Base-by-base conservation (phyloP, 495 filamentous ascomycete species). In the Hypoxylon trugodes region DNA sequence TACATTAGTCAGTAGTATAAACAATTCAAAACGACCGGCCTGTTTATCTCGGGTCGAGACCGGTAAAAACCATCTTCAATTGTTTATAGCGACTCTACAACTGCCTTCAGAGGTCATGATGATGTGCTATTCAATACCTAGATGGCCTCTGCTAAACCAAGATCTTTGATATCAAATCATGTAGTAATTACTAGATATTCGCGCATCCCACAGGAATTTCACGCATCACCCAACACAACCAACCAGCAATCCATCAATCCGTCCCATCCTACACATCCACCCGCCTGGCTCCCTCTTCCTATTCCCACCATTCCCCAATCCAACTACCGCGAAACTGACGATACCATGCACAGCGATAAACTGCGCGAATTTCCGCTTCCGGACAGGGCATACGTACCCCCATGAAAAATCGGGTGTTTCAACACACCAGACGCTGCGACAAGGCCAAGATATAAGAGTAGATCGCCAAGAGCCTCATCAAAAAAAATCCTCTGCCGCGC, bases 21-120 rank as follows among this genome's bases (percentile, higher is more conserved):
- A 35, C 28, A 66, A 66, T 53, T 49, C 24, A 55, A 51, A 42
- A 56, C 55, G 62, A 60, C 56, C 49, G 50, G 62, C 55, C 62
- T 66, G 30, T 48, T 59, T 59, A 22, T 51, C 12, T 48, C 25
- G 22, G 55, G 55, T 55, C 45, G 62, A 60, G 62, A 45, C 62
- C 43, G 54, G 53, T 59, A 45, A 32, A 24, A 13, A 15, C 21
- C 12, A 38, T 26, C 37, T 33, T 12, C 24, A 32, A 2, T 18
- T 13, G 6, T 28, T 2, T 49, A n/a, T 37, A 16, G n/a, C 12
- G 9, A 3, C 22, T 2, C 1, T 12, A 13, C n/a, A n/a, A n/a
- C n/a, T n/a, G n/a, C n/a, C n/a, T n/a, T n/a, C n/a, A n/a, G n/a
- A n/a, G n/a, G n/a, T n/a, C n/a, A n/a, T n/a, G n/a, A n/a, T n/a